Percentiles rank a stretch among this genome's conserved stretches.
Conservation (phyloP, 192 early-diverging fungal genomes). For the Geranomyces michiganensis region DNA sequence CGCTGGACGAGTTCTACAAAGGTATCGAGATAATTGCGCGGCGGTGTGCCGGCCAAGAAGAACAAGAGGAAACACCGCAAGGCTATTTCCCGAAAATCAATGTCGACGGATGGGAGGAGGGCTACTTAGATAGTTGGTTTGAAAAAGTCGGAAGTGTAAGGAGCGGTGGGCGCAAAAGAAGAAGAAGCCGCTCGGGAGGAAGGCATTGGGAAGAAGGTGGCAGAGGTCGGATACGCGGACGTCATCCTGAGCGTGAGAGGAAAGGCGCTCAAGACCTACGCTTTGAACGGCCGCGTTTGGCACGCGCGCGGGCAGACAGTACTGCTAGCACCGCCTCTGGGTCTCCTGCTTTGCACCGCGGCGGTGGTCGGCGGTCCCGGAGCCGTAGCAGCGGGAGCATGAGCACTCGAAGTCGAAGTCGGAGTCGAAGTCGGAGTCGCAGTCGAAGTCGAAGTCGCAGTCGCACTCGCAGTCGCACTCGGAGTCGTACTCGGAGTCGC, state of each 20-base stretch:
- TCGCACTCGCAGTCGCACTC: no score
- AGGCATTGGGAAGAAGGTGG: neutral
- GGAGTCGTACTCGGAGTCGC: no score
- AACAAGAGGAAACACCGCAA: neutral
- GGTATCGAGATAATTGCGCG: neutral
- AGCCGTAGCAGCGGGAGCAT: no score
- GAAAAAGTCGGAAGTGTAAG: neutral
- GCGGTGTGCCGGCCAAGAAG: neutral
- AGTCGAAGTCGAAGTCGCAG: no score
- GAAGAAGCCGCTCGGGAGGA: neutral
- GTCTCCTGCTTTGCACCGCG: neutral
- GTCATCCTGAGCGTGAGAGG: neutral
- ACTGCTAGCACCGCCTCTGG: neutral
- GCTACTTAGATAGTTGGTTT: neutral
- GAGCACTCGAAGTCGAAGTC: no score
- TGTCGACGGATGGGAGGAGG: constrained; percentile 2
- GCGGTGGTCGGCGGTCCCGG: no score
- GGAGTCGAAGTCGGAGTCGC: no score
- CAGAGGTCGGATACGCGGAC: neutral
- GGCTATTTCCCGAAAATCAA: neutral
- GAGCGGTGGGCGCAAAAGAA: neutral
- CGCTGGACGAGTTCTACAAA: neutral
- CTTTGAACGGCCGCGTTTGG: neutral
- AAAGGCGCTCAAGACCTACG: neutral
- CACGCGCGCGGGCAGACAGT: neutral